Conservation (phyloP, 2,329 filamentous ascomycete species). For the Fusarium ambrosium region DNA sequence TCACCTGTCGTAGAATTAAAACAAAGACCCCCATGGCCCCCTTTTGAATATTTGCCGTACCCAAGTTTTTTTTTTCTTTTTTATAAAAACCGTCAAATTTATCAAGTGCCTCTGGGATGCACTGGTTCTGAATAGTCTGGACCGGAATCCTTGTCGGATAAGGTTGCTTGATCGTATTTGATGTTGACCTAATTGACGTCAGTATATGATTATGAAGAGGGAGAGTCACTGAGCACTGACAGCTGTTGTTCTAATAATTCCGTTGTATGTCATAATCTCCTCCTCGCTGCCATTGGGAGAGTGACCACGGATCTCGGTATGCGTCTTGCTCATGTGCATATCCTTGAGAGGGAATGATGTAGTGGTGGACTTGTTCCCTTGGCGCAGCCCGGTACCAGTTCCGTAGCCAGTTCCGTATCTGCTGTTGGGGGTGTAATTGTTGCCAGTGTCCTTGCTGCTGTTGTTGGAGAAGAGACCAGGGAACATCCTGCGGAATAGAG, state of each 20-base stretch:
- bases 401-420: slow-evolving; percentile 25
- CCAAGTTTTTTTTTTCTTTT: neutral
- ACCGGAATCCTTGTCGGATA: slow-evolving; percentile 16
- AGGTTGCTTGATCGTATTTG: slow-evolving; percentile 25
- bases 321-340: slow-evolving; percentile 27
- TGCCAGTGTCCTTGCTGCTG: slow-evolving; percentile 11
- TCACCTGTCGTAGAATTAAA: neutral
- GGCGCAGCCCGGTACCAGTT: slow-evolving; percentile 10
- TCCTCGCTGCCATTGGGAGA: slow-evolving; percentile 40
- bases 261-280: slow-evolving; percentile 45
- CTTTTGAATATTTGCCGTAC: neutral
- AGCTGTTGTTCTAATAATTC: slow-evolving; percentile 37
- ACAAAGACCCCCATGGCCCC: neutral
- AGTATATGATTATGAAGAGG: neutral
- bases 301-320: slow-evolving; percentile 39
- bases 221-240: slow-evolving; percentile 6
- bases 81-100: neutral
- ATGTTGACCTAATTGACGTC: slow-evolving; percentile 19
- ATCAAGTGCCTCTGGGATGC: neutral
- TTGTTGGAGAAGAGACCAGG: slow-evolving; percentile 39
- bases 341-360: slow-evolving; percentile 34
- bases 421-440: slow-evolving; percentile 26
- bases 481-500: slow-evolving; percentile 40
- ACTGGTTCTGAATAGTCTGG: neutral
- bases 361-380: neutral